phyloP scores from a whole-genome alignment of 2,329 filamentous ascomycete species.

The Lecanicillium sp. region DNA sequence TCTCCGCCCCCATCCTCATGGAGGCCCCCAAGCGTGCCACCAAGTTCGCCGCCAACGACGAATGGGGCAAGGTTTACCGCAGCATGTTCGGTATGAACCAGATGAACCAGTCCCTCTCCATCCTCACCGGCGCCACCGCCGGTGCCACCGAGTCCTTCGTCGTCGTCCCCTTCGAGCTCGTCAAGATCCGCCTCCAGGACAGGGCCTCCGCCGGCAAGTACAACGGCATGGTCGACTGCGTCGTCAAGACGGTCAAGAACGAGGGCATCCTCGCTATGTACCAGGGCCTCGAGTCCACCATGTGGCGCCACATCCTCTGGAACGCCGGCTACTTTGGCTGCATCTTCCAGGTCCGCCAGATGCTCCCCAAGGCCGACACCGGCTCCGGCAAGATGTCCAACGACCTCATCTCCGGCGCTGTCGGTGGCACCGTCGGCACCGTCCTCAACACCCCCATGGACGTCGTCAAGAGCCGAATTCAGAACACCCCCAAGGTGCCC shows the following conservation, averaged over 20 bases:
- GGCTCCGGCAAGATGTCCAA: slow-evolving; percentile 79
- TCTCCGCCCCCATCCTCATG: slow-evolving; percentile 94
- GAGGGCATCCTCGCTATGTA: slow-evolving; percentile 88
- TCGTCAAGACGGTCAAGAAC: slow-evolving; percentile 72
- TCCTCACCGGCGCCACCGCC: slow-evolving; percentile 89
- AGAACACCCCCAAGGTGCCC: slow-evolving; percentile 82
- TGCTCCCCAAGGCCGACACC: slow-evolving; percentile 74
- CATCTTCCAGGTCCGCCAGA: slow-evolving; percentile 89
- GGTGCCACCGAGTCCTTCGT: slow-evolving; percentile 95
- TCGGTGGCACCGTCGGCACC: slow-evolving; percentile 85
- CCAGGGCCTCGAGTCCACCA: slow-evolving; percentile 91
- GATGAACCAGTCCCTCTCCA: slow-evolving; percentile 86
- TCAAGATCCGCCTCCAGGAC: slow-evolving; percentile 98
- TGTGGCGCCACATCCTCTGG: slow-evolving; percentile 90
- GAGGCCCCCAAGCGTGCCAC: slow-evolving; percentile 89
- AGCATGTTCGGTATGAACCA: slow-evolving; percentile 75
- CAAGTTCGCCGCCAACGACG: slow-evolving; percentile 98
- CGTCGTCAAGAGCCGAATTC: slow-evolving; percentile 96
- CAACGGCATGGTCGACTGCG: slow-evolving; percentile 72
- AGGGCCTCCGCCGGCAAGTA: slow-evolving; percentile 87
- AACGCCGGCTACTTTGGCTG: slow-evolving; percentile 96
- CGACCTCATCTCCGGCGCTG: slow-evolving; percentile 76
- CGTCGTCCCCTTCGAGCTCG: slow-evolving; percentile 94
- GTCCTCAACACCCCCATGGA: slow-evolving; percentile 94
- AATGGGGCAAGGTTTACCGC: slow-evolving; percentile 94